These are phyloP conservation scores for Geotrichum ghanense DNA, from an alignment of 805 yeast genomes.

Conservation along the genomic window DNA sequence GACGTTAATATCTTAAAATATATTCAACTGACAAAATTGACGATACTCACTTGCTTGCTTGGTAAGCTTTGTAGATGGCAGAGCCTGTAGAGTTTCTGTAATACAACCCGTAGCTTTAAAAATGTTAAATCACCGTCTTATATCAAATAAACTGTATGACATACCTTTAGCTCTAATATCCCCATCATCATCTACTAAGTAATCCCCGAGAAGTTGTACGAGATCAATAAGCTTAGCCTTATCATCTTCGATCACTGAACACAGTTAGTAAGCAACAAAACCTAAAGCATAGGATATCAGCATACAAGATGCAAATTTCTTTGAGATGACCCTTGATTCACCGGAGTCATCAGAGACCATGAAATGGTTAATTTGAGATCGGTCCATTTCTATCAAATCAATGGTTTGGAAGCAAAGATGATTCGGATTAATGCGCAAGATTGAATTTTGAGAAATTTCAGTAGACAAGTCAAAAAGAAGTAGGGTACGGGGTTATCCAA, in stretches of 20 bases:
- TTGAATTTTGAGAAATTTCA: too few species aligned
- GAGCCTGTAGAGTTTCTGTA: slow-evolving; percentile 26
- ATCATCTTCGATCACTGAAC: slow-evolving; percentile 18
- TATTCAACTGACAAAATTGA: too few species aligned
- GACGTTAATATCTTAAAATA: too few species aligned
- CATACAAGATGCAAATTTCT: not conserved
- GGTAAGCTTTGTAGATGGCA: slow-evolving; percentile 24
- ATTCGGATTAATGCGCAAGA: too few species aligned
- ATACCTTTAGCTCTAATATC: slow-evolving; percentile 34
- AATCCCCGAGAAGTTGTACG: slow-evolving; percentile 48
- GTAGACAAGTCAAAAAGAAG: too few species aligned
- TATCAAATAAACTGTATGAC: not conserved
- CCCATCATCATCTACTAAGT: slow-evolving; percentile 49
- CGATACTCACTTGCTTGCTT: slow-evolving; percentile 21
- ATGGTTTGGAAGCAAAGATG: too few species aligned
- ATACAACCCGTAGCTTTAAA: slow-evolving; percentile 32
- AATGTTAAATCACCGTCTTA: not conserved
- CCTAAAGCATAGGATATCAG: not conserved
- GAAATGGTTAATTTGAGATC: not conserved
- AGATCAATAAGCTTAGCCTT: slow-evolving; percentile 36
- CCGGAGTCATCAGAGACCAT: slow-evolving; percentile 2
- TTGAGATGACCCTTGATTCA: not conserved
- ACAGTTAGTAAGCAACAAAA: not conserved
- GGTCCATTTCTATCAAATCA: not conserved
- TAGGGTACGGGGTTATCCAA: slow-evolving; percentile 4